A percentile compares a stretch with the other conserved stretches of the same genome.
Evolutionary conservation across 768 basidiomycete species (phyloP).

Genomic region (Suillus clintonianus): DNA sequence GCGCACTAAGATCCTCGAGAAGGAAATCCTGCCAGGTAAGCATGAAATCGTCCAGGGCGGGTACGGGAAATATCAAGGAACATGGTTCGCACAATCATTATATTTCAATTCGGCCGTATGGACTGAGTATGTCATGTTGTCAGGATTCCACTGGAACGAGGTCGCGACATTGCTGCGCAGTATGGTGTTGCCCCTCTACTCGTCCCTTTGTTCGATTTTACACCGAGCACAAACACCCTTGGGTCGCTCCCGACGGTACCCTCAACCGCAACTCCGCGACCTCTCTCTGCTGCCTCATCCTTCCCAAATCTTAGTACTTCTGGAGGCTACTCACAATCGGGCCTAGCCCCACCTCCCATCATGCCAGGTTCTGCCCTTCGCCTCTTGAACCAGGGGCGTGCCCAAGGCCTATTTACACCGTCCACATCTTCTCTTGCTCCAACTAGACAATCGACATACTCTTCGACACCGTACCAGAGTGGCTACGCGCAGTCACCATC

Average conservation of each 20-base stretch:
- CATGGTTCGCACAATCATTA: slow-evolving; percentile 65
- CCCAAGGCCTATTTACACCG: slow-evolving; percentile 84
- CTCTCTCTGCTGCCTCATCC: slow-evolving; percentile 68
- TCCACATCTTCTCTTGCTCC: slow-evolving; percentile 64
- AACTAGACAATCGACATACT: slow-evolving; percentile 50
- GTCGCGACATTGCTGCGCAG: slow-evolving; percentile 88
- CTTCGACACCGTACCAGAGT: slow-evolving; percentile 52
- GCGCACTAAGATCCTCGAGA: slow-evolving; percentile 95
- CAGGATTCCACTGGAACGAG: slow-evolving; percentile 96
- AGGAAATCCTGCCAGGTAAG: slow-evolving; percentile 92
- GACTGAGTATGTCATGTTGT: slow-evolving; percentile 11
- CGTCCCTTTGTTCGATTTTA: slow-evolving; percentile 90
- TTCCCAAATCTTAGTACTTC: slow-evolving; percentile 51
- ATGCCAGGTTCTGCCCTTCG: slow-evolving; percentile 87
- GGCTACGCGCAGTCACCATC: slow-evolving; percentile 52
- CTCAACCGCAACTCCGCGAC: slow-evolving; percentile 54
- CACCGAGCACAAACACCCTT: slow-evolving; percentile 72
- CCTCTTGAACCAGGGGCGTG: slow-evolving; percentile 81
- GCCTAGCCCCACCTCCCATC: slow-evolving; percentile 78
- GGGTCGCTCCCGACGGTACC: slow-evolving; percentile 61
- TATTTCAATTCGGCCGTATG: slow-evolving; percentile 3
- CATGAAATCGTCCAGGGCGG: slow-evolving; percentile 99
- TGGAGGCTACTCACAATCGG: slow-evolving; percentile 51
- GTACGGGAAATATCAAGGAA: slow-evolving; percentile 99
- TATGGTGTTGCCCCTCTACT: slow-evolving; percentile 90